Conservation (phyloP, 768 basidiomycete genomes). For the Xerocomellus amylosporus region DNA sequence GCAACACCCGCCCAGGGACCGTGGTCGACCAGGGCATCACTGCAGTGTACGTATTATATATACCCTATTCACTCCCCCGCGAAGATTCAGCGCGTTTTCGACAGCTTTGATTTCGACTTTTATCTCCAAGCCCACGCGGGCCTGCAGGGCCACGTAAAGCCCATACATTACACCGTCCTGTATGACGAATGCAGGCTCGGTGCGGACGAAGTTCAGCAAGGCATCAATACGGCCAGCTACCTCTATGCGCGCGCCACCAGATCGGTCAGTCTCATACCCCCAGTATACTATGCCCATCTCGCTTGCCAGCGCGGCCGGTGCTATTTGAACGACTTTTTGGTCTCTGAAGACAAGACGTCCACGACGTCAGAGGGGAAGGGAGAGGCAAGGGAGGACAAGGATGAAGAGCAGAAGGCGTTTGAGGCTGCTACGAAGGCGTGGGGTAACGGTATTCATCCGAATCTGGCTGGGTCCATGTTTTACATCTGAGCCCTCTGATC, state of each 20-base stretch:
- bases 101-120: conserved; percentile 62
- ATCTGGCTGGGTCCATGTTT: conserved; percentile 68
- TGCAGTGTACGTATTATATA: conserved; percentile 49
- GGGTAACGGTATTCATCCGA: conserved; percentile 55
- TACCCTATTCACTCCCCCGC: neutral
- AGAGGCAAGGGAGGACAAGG: conserved; percentile 24
- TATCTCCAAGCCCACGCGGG: conserved; percentile 75
- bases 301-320: conserved; percentile 78
- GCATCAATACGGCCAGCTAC: conserved; percentile 67
- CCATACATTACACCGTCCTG: conserved; percentile 77
- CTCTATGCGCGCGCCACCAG: conserved; percentile 82
- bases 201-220: conserved; percentile 72
- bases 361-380: conserved; percentile 32
- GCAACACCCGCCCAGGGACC: conserved; percentile 78
- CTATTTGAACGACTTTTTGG: conserved; percentile 72
- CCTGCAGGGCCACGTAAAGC: conserved; percentile 64
- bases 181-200: conserved; percentile 73
- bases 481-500: conserved; percentile 48
- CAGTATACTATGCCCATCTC: conserved; percentile 79
- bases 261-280: conserved; percentile 76
- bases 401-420: conserved; percentile 28
- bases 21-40: conserved; percentile 80
- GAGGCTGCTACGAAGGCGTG: conserved; percentile 34
- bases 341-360: conserved; percentile 49
- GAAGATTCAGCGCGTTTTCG: neutral